Evolutionary conservation across 129 eudicot species (phyloP).

Genomic region (Logfia minima): DNA sequence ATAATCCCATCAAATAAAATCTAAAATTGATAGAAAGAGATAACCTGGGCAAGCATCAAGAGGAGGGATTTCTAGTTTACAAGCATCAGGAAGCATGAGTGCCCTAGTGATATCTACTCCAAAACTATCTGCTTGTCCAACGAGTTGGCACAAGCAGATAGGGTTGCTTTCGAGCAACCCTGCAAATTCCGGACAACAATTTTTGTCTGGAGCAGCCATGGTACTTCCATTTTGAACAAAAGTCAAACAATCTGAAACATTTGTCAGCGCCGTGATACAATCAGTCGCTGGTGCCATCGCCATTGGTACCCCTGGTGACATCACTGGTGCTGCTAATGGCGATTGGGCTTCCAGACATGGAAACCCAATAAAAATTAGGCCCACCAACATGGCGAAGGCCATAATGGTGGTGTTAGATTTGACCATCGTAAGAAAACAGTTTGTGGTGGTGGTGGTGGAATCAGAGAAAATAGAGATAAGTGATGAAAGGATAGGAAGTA

Average conservation of each 20-base stretch:
- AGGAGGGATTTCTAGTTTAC: constrained; percentile 34
- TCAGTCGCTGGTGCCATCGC: constrained; percentile 33
- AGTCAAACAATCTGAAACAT: constrained; percentile 41
- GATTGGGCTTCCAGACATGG: constrained; percentile 32
- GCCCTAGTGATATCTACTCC: constrained; percentile 39
- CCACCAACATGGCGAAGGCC: constrained; percentile 29
- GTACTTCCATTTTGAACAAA: constrained; percentile 40
- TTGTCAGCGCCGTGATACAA: constrained; percentile 20
- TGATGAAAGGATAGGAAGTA: background rate
- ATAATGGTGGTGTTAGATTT: constrained; percentile 23
- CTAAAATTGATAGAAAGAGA: background rate
- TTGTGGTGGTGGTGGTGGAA: background rate
- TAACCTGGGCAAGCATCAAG: constrained; percentile 40
- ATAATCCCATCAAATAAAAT: background rate
- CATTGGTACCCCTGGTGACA: constrained; percentile 16
- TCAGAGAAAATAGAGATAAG: background rate
- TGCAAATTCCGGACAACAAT: constrained; percentile 45
- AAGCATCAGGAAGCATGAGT: constrained; percentile 40
- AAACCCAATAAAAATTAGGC: constrained; percentile 12
- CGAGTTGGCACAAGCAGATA: constrained; percentile 42
- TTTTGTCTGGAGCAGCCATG: constrained; percentile 34
- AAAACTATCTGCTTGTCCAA: constrained; percentile 14
- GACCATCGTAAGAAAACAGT: constrained; percentile 24
- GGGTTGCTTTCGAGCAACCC: constrained; percentile 42
- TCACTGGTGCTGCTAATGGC: constrained; percentile 28